A percentile compares a stretch with the other conserved stretches of the same genome.
Conservation (phyloP, 164 flowering plant species). For the Kalanchoe fedtschenkoi region DNA sequence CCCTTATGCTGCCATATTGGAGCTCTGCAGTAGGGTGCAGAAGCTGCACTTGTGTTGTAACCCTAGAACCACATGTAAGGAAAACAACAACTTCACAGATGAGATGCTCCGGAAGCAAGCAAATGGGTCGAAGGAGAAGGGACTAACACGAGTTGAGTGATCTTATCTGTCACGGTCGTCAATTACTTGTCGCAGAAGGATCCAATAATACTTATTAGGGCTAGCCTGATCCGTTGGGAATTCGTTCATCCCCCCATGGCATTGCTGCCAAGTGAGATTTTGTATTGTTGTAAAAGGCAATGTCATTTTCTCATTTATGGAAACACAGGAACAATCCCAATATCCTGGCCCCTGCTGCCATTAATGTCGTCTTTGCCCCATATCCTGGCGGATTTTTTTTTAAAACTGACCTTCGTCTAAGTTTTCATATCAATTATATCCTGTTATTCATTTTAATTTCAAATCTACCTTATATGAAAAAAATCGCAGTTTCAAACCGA, state of each 20-base stretch:
- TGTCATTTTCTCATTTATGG: conserved; percentile 6
- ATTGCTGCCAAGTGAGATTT: neutral
- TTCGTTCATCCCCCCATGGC: too few species aligned
- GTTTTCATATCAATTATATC: too few species aligned
- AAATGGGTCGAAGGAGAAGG: neutral
- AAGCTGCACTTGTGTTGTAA: neutral
- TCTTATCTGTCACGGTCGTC: too few species aligned
- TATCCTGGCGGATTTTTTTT: too few species aligned
- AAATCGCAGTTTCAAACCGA: too few species aligned
- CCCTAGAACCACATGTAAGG: neutral
- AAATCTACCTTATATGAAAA: too few species aligned
- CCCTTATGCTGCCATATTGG: conserved; percentile 84
- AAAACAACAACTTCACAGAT: neutral
- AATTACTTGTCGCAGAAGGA: too few species aligned
- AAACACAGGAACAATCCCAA: neutral
- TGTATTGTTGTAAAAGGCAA: neutral
- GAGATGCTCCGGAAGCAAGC: too few species aligned
- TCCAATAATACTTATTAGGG: too few species aligned
- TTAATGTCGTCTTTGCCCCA: neutral
- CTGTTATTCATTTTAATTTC: too few species aligned
- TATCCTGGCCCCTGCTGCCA: neutral
- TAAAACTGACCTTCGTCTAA: too few species aligned
- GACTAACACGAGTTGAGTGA: too few species aligned
- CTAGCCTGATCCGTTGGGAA: neutral
- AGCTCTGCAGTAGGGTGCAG: conserved; percentile 18